Evolutionary conservation across 495 filamentous ascomycete species (phyloP).

Genomic region (Terfezia claveryi): DNA sequence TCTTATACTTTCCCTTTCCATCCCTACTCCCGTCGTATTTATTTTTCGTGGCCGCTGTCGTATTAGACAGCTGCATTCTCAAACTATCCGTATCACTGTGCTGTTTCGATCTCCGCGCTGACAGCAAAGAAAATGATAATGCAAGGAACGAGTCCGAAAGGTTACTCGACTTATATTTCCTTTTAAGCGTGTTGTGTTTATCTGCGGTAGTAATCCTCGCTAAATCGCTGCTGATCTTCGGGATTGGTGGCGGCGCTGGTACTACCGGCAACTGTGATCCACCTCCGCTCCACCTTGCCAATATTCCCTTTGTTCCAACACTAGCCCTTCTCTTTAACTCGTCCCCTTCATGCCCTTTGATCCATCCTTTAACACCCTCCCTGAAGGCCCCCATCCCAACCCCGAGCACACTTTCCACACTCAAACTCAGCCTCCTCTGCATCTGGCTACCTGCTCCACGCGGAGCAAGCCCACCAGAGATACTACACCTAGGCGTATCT

Average conservation of each 20-base stretch:
- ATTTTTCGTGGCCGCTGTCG: not conserved
- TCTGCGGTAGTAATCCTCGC: not conserved
- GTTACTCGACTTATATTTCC: not conserved
- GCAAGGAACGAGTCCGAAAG: not conserved
- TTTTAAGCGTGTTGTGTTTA: not conserved
- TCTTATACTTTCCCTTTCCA: not conserved
- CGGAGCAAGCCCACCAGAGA: no score
- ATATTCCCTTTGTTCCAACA: not conserved
- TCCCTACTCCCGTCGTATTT: not conserved
- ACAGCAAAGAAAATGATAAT: not conserved
- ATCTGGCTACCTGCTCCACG: not conserved
- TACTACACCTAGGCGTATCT: not conserved
- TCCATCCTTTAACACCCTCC: not conserved
- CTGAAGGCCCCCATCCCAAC: not conserved
- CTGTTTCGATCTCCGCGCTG: not conserved
- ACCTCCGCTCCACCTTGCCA: not conserved
- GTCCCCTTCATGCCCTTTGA: not conserved
- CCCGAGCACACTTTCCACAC: not conserved
- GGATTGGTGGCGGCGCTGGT: not conserved
- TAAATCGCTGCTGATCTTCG: not conserved
- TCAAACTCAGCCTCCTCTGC: not conserved
- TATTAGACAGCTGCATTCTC: not conserved
- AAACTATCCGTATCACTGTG: not conserved
- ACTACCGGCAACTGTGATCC: not conserved
- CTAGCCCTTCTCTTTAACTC: not conserved